Conservation (phyloP, 164 flowering plant genomes). For the Tinospora cordifolia region DNA sequence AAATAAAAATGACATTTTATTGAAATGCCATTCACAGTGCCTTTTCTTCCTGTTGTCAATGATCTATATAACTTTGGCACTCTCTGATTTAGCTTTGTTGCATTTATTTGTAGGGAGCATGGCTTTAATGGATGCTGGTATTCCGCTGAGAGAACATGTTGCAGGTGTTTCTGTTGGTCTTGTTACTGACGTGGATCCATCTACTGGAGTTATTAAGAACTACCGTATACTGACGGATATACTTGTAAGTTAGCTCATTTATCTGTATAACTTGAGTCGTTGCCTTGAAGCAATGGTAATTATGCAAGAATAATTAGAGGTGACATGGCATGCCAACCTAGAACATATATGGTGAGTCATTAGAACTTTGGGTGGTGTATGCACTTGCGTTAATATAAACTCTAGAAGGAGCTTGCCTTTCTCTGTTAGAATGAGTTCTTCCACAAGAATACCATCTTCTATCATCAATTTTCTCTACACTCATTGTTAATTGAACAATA, state of each 20-base stretch:
- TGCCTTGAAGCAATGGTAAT: neutral
- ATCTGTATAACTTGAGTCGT: neutral
- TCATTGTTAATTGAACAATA: neutral
- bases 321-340: neutral
- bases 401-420: neutral
- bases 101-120: conserved; percentile 57
- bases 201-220: conserved; percentile 58
- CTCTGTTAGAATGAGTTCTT: neutral
- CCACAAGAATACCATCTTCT: neutral
- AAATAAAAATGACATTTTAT: too few species aligned
- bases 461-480: neutral
- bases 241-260: conserved; percentile 46
- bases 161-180: conserved; percentile 98
- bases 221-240: conserved; percentile 91
- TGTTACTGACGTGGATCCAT: conserved; percentile 73
- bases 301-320: neutral
- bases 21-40: too few species aligned
- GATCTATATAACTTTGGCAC: neutral
- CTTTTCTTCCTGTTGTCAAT: neutral
- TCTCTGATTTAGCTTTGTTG: neutral
- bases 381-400: neutral
- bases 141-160: conserved; percentile 78
- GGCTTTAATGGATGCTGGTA: conserved; percentile 99
- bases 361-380: neutral
- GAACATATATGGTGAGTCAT: neutral